Percentiles rank a stretch among this genome's conserved stretches.
Evolutionary conservation across 495 filamentous ascomycete species (phyloP).

Genomic region (Xylaria sp.): DNA sequence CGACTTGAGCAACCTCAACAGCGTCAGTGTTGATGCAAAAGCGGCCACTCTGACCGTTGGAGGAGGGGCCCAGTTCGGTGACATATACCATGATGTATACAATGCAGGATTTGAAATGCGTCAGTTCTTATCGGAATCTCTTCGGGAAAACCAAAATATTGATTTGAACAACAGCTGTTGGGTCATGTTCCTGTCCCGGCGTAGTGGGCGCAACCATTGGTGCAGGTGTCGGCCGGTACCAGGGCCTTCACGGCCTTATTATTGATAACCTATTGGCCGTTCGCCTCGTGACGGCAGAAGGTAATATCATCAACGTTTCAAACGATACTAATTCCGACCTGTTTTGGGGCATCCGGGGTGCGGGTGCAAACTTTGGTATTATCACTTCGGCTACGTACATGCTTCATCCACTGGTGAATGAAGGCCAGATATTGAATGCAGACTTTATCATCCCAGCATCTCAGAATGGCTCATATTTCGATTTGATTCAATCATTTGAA

Average conservation of each 20-base stretch:
- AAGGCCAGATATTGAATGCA: conserved; percentile 26
- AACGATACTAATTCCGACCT: conserved; percentile 43
- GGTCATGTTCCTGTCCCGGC: conserved; percentile 40
- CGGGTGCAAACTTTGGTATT: conserved; percentile 46
- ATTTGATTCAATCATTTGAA: not conserved
- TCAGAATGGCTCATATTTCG: not conserved
- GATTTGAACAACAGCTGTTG: too few relatives aligned
- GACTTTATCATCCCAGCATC: not conserved
- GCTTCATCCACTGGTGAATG: conserved; percentile 26
- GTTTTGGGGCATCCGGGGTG: conserved; percentile 49
- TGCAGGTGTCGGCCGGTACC: conserved; percentile 43
- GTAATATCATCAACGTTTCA: conserved; percentile 38
- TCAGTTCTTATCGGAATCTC: too few relatives aligned
- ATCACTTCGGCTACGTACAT: conserved; percentile 47
- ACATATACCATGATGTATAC: too few relatives aligned
- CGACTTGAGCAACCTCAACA: too few relatives aligned
- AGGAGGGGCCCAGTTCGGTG: too few relatives aligned
- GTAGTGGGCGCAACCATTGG: conserved; percentile 49
- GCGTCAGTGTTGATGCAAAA: too few relatives aligned
- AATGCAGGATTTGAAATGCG: too few relatives aligned
- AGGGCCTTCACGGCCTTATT: conserved; percentile 45
- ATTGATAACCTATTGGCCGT: conserved; percentile 43
- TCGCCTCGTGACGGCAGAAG: conserved; percentile 45
- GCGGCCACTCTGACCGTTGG: too few relatives aligned
- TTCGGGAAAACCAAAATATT: too few relatives aligned